phyloP scores from a whole-genome alignment of 148 eudicot species.

The Rhododendron molle region DNA sequence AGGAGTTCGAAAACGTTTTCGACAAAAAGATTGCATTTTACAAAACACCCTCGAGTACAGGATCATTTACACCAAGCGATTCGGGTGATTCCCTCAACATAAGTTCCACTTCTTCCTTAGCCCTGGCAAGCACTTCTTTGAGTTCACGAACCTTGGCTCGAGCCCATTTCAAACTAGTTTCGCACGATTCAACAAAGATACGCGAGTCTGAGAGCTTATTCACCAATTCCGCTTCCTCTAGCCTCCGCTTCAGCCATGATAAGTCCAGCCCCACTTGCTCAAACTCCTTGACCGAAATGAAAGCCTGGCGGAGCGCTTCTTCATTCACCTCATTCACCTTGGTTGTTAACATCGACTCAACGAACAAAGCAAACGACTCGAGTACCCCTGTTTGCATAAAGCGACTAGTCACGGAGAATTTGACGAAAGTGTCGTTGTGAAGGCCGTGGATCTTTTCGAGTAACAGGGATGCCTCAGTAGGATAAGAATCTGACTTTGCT shows the following conservation, averaged over 20 bases:
- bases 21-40: background rate
- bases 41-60: background rate
- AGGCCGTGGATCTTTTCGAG: slow-evolving; percentile 5
- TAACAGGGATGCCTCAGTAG: background rate
- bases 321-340: slow-evolving; percentile 4
- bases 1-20: background rate
- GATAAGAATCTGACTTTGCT: background rate
- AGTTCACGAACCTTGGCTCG: slow-evolving; percentile 6
- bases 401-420: background rate
- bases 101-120: slow-evolving; percentile 1
- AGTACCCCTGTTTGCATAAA: background rate
- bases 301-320: background rate
- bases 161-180: background rate
- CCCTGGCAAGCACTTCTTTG: background rate
- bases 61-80: background rate
- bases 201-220: background rate
- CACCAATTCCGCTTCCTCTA: background rate
- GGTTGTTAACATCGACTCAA: background rate
- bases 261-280: background rate
- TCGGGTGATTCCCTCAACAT: background rate
- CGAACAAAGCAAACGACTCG: background rate
- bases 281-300: slow-evolving; percentile 1
- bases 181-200: background rate
- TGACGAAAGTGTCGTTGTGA: background rate
- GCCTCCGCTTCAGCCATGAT: background rate